phyloP scores from a whole-genome alignment of 2,329 filamentous ascomycete genomes.

The Neonectria faginata region DNA sequence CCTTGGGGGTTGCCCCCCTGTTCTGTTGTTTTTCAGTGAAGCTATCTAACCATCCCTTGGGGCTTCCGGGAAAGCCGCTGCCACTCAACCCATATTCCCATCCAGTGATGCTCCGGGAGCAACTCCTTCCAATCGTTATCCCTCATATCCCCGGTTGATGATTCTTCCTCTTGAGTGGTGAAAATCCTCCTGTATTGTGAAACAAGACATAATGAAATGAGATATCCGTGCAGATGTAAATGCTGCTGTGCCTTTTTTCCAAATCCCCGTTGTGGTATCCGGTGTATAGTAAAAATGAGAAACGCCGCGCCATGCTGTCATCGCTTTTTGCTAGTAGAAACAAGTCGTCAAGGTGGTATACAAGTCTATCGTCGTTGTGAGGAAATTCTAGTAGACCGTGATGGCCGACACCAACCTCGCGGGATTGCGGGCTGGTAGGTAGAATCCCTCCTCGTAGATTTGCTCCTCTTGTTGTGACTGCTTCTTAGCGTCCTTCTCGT shows the following conservation, averaged over 20 bases:
- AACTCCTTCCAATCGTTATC: constrained; percentile 32
- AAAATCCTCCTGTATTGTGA: constrained; percentile 25
- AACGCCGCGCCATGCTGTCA: constrained; percentile 48
- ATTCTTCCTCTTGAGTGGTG: constrained; percentile 42
- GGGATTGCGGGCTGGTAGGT: constrained; percentile 64
- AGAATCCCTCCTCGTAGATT: constrained; percentile 66
- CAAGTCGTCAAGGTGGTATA: constrained; percentile 39
- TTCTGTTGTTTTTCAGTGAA: constrained; percentile 36
- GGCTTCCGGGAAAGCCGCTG: constrained; percentile 25
- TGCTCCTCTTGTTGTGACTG: constrained; percentile 56
- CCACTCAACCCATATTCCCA: constrained; percentile 42
- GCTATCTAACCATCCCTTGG: constrained; percentile 42
- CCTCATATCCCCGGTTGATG: constrained; percentile 34
- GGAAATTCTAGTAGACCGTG: constrained; percentile 63
- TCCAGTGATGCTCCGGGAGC: constrained; percentile 34
- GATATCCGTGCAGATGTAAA: constrained; percentile 32
- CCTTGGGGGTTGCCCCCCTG: constrained; percentile 21
- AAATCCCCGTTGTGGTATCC: constrained; percentile 47
- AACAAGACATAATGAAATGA: constrained; percentile 33
- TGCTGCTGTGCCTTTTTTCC: constrained; percentile 36
- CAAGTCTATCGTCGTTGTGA: constrained; percentile 29
- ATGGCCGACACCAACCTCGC: constrained; percentile 65
- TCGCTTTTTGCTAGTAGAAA: constrained; percentile 43
- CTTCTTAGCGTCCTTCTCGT: constrained; percentile 65
- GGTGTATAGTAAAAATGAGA: constrained; percentile 32